Conservation (phyloP, 2,329 filamentous ascomycete species). For the Calonectria naviculata region DNA sequence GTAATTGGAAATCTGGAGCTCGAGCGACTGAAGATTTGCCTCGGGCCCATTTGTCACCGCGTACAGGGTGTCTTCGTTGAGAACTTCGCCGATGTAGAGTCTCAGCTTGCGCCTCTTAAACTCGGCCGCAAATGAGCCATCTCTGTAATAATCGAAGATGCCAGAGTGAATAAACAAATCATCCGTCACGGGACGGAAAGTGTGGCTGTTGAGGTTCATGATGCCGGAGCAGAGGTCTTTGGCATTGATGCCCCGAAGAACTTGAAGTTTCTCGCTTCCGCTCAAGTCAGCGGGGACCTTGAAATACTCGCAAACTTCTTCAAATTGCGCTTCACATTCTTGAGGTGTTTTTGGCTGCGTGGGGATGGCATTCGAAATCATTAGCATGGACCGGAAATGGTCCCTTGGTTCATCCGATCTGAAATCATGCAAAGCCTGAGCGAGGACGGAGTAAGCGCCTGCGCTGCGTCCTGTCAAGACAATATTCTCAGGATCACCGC, state of each 20-base stretch:
- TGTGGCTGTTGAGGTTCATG: conserved; percentile 21
- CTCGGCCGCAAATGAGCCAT: conserved; percentile 23
- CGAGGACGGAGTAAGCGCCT: conserved; percentile 22
- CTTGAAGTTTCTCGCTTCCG: conserved; percentile 1
- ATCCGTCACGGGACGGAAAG: conserved; percentile 26
- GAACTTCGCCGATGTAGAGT: conserved; percentile 20
- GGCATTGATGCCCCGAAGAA: neutral
- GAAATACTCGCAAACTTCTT: conserved; percentile 21
- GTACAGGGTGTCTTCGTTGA: conserved; percentile 22
- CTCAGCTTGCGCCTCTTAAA: conserved; percentile 22
- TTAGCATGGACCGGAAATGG: conserved; percentile 13
- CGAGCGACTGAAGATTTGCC: conserved; percentile 9
- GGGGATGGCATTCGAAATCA: conserved; percentile 26
- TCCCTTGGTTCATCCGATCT: neutral
- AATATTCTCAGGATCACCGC: conserved; percentile 18
- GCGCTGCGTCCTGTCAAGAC: conserved; percentile 19
- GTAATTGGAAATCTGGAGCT: conserved; percentile 22
- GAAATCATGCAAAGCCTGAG: conserved; percentile 19
- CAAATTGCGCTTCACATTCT: conserved; percentile 18
- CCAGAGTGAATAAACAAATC: conserved; percentile 18
- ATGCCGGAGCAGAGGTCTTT: conserved; percentile 15
- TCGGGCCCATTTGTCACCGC: conserved; percentile 20
- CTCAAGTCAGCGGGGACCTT: neutral
- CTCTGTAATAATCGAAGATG: conserved; percentile 16
- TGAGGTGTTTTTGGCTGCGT: conserved; percentile 16